phyloP scores from a whole-genome alignment of 202 grass and related monocot species.

The Brachypodium distachyon region DNA sequence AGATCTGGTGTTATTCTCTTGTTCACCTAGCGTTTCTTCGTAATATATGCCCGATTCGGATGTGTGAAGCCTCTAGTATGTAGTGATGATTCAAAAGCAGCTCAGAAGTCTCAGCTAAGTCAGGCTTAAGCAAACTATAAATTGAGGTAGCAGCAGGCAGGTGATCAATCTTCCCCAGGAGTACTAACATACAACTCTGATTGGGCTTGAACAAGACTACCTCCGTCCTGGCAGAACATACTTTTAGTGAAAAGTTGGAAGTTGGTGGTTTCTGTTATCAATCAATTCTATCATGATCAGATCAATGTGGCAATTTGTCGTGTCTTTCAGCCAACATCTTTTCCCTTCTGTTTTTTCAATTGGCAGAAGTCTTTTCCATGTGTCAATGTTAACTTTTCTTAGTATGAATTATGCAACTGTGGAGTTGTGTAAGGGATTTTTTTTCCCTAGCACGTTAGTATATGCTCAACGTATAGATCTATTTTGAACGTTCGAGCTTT shows the following conservation, averaged over 20 bases:
- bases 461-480: not conserved
- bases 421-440: not conserved
- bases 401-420: not conserved
- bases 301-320: constrained; percentile 15
- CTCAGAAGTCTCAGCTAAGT: not conserved
- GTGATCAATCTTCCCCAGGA: constrained; percentile 16
- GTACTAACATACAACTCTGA: not conserved
- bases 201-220: constrained; percentile 1
- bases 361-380: not conserved
- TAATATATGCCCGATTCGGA: not conserved
- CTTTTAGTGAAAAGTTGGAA: constrained; percentile 12
- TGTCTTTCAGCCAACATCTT: not conserved
- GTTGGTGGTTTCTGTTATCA: constrained; percentile 20
- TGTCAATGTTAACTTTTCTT: not conserved
- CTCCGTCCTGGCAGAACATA: not conserved
- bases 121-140: not conserved
- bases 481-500: not conserved
- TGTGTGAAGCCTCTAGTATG: not conserved
- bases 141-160: not conserved
- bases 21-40: not conserved
- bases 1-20: not conserved
- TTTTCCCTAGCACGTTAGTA: not conserved
- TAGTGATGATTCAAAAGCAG: not conserved
- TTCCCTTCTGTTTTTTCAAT: not conserved
- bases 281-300: constrained; percentile 22